phyloP scores from a whole-genome alignment of 768 basidiomycete genomes.

The Tricholoma flavovirens region DNA sequence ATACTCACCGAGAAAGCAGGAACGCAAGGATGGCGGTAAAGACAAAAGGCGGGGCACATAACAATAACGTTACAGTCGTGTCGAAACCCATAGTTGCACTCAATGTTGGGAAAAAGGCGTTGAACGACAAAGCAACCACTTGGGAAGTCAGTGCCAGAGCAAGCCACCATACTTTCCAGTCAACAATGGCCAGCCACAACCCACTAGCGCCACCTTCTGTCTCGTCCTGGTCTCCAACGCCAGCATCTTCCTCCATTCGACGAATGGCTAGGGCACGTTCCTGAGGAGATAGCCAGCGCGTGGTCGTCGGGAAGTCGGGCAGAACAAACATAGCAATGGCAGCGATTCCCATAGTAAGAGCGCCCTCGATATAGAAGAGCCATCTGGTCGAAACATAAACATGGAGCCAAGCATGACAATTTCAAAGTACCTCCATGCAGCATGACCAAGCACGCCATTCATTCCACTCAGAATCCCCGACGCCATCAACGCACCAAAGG shows the following conservation, averaged over 20 bases:
- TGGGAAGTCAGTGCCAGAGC: conserved; percentile 30
- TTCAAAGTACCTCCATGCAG: conserved; percentile 59
- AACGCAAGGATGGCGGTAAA: conserved; percentile 58
- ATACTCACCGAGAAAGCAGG: conserved; percentile 39
- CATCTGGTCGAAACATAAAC: conserved; percentile 35
- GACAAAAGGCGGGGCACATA: conserved; percentile 53
- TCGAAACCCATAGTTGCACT: conserved; percentile 62
- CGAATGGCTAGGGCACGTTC: conserved; percentile 52
- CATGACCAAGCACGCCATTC: conserved; percentile 60
- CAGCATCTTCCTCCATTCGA: conserved; percentile 58
- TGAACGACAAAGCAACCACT: conserved; percentile 60
- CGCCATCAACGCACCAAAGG: conserved; percentile 75
- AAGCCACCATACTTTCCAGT: conserved; percentile 70
- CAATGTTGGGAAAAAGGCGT: conserved; percentile 70
- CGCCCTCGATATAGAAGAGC: conserved; percentile 69
- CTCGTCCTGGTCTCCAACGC: conserved; percentile 19
- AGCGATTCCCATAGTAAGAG: conserved; percentile 46
- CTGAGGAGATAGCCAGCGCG: conserved; percentile 48
- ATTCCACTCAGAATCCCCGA: conserved; percentile 69
- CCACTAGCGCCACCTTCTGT: conserved; percentile 33
- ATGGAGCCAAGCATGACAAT: not conserved
- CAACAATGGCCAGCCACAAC: conserved; percentile 52
- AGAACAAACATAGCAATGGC: conserved; percentile 55
- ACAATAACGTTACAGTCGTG: conserved; percentile 58
- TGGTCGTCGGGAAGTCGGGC: conserved; percentile 66